phyloP scores from a whole-genome alignment of 169 alveolate genomes.

The Eimeria sp. region DNA sequence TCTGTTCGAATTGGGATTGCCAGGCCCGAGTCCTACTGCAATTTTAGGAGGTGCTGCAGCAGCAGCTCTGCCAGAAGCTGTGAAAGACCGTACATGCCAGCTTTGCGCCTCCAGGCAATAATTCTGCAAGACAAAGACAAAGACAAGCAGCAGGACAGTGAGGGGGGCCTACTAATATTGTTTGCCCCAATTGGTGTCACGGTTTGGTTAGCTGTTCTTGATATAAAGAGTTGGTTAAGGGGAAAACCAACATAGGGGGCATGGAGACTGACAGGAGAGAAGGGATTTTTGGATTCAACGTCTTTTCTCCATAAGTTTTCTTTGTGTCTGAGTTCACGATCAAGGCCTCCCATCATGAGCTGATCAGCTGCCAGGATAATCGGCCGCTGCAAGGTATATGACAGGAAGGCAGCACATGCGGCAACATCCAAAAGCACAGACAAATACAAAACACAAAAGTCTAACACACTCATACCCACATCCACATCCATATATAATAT shows the following conservation, averaged over 20 bases:
- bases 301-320: constrained; percentile 84
- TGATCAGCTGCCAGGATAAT: constrained; percentile 92
- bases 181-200: background rate
- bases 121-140: constrained; percentile 10
- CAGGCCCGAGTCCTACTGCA: constrained; percentile 87
- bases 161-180: no score
- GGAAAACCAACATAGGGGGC: background rate
- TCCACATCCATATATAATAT: background rate
- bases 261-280: constrained; percentile 68
- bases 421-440: background rate
- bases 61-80: constrained; percentile 82
- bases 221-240: background rate
- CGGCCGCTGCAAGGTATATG: constrained; percentile 76
- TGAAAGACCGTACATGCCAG: constrained; percentile 67
- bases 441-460: no score
- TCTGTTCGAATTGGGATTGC: constrained; percentile 89
- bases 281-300: constrained; percentile 85
- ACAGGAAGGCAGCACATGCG: background rate
- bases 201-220: background rate
- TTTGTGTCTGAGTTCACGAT: constrained; percentile 85
- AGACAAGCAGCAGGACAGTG: background rate
- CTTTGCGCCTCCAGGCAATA: constrained; percentile 54
- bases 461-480: no score
- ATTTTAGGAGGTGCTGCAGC: constrained; percentile 81
- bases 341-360: constrained; percentile 89